Conservation (phyloP, 2,329 filamentous ascomycete species). For the Ciborinia camelliae region DNA sequence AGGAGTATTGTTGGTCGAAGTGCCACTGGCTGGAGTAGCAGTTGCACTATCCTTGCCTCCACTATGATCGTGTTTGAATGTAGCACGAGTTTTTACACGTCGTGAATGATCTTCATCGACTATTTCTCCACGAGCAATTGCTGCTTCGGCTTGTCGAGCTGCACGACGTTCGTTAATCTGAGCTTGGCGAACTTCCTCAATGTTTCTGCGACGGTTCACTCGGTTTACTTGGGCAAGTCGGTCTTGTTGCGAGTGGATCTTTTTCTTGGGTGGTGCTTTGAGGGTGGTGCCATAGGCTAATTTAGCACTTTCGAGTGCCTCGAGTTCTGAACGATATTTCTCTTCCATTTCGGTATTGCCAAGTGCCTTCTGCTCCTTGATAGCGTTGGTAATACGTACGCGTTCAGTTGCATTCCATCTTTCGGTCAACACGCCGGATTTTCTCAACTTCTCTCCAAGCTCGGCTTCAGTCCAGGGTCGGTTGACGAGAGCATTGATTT, state of each 20-base stretch:
- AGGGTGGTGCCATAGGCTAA: constrained; percentile 70
- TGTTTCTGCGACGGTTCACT: constrained; percentile 78
- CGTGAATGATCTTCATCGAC: constrained; percentile 57
- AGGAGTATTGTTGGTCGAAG: constrained; percentile 44
- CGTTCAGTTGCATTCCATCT: constrained; percentile 66
- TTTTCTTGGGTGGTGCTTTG: constrained; percentile 50
- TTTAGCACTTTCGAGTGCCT: constrained; percentile 63
- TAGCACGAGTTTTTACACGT: constrained; percentile 63
- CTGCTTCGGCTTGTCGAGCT: constrained; percentile 57
- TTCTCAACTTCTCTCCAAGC: constrained; percentile 73
- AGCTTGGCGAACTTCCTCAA: constrained; percentile 86
- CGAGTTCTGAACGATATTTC: constrained; percentile 57
- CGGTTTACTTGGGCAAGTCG: constrained; percentile 79
- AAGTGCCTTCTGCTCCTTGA: constrained; percentile 62
- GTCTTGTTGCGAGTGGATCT: constrained; percentile 66
- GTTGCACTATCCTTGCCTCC: constrained; percentile 51
- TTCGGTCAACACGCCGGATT: constrained; percentile 63
- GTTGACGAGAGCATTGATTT: constrained; percentile 75
- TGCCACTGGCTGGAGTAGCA: constrained; percentile 47
- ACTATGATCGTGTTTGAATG: constrained; percentile 63
- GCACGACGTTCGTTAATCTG: constrained; percentile 75
- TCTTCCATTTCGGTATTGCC: constrained; percentile 58
- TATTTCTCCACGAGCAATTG: constrained; percentile 58
- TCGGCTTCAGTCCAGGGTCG: constrained; percentile 81
- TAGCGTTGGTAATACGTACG: constrained; percentile 59